A percentile compares a stretch with the other conserved stretches of the same genome.
These are phyloP conservation scores for Moringa oleifera DNA, from an alignment of 345 rosid genomes.

Conservation along the genomic window DNA sequence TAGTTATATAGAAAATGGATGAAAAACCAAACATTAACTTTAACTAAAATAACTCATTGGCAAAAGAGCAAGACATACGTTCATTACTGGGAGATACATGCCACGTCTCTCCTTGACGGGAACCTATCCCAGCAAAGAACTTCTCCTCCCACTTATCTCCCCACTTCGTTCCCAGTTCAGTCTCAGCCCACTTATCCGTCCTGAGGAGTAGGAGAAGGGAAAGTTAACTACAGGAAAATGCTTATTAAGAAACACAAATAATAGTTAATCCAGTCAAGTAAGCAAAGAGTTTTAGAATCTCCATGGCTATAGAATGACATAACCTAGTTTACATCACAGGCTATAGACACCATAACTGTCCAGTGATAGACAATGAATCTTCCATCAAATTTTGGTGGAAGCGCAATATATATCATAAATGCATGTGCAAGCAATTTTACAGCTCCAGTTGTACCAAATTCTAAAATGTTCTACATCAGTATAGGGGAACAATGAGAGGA, in stretches of 20 bases:
- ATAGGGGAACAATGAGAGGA: conserved; percentile 7
- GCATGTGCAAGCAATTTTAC: neutral
- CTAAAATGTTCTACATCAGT: neutral
- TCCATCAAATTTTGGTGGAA: too few species aligned
- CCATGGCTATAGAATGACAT: neutral
- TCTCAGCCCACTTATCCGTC: conserved; percentile 99
- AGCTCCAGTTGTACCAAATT: neutral
- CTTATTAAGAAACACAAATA: neutral
- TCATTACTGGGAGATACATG: conserved; percentile 79
- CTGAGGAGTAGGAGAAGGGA: conserved; percentile 39
- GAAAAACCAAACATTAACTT: neutral
- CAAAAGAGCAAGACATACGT: conserved; percentile 41
- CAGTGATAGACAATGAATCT: too few species aligned
- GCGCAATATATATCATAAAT: too few species aligned
- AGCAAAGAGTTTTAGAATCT: neutral
- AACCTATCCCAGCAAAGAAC: conserved; percentile 90
- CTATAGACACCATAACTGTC: too few species aligned
- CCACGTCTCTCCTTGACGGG: conserved; percentile 99
- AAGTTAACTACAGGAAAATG: conserved; percentile 10
- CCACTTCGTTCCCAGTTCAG: conserved; percentile 97
- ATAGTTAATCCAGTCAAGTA: neutral
- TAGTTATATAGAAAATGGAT: neutral
- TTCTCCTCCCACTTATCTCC: conserved; percentile 99
- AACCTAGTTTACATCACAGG: neutral
- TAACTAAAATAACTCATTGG: too few species aligned